Evolutionary conservation across 2,329 filamentous ascomycete genomes (phyloP), one percentile per base, ranked within the genome.

Genomic region (Colletotrichum gloeosporioides): DNA sequence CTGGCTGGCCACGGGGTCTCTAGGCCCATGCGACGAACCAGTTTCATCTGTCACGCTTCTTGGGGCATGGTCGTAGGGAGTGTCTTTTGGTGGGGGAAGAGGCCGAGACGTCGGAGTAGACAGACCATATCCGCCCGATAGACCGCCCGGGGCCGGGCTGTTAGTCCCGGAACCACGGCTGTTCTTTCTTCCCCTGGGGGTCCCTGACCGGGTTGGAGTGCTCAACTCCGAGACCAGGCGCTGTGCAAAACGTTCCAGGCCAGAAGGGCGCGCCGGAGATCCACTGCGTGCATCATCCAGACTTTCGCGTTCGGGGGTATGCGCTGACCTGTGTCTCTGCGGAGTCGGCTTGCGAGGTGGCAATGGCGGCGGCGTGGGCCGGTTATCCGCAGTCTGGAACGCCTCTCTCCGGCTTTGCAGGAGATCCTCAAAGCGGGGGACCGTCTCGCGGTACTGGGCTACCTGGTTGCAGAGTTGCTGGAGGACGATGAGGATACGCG

Each of bases 361-460:
- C n/a, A 83, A 79, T 32, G 80, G 80, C 31, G 83, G 71, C 25
- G 78, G 78, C 13, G 76, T 71, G 81, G 77, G 84, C 44, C 80
- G 84, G 57, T 84, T 86, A 78, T 92, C 90, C 4, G 92, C 91
- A 4, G 90, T 91, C 79, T 91, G 90, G 79, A 93, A 94, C 1
- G 90, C 92, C 77, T 92, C 90, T 7, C 92, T 91, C 15, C 89
- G 92, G 83, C 90, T 92, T 84, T 89, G 93, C 6, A 96, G 86
- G 4, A 96, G 88, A 49, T 94, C 92, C 68, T 95, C 93, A 81
- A 96, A 96, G 49, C 94, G 91, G 0, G 93, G 91, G 8, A 96
- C 89, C 8, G 91, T 90, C 63, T 87, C 86, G 69, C 92, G 90
- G 86, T 93, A 95, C 2, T 86, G 86, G 16, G 87, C 84, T 15